Base-by-base conservation (phyloP, 495 filamentous ascomycete species). In the Penicillium tannophilum region DNA sequence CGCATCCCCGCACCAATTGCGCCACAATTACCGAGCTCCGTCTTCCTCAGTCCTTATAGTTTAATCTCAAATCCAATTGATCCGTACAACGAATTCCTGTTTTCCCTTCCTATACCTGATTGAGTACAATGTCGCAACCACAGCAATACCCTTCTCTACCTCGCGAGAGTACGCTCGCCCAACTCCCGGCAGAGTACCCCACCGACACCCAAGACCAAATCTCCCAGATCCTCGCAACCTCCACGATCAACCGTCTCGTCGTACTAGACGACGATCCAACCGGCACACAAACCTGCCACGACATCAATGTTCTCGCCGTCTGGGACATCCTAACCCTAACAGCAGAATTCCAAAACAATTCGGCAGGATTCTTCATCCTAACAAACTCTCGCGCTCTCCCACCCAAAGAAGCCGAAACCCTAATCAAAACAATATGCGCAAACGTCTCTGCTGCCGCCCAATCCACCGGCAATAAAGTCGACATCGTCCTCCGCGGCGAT, bases 181-280 rank as follows among this genome's bases (percentile, higher is more conserved):
- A 67, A 14, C 66, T 77, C 11, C 73, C 74, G 30, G 53, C 66
- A 6, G 70, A 72, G 52, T 74, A 70, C 54, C 49, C 70, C 59
- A 42, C 61, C 12, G 66, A 74, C 59, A 63, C 72, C 1, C 73
- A 74, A 59, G 64, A 68, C 56, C 70, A 73, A 51, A 76, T 76
- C 47, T 64, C 72, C 41, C 55, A 72, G 11, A 59, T 70, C 50
- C 71, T 77, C 24, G 47, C 67, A 54, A 69, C 66, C 17, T 43
- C 71, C 6, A 58, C 62, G 9, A 63, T 69, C 57, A 74, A 66
- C 26, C 72, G 73, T 1, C 75, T 84, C 16, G 77, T 84, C 16
- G 75, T 80, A 3, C 74, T 84, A 16, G 82, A 84, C 45, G 81
- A 84, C 55, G 82, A 84, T 54, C 81, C 81, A 48, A 84, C 81